Evolutionary conservation across 495 filamentous ascomycete genomes (phyloP), one percentile per base, ranked within the genome.

Genomic region (Elasticomyces elasticus): DNA sequence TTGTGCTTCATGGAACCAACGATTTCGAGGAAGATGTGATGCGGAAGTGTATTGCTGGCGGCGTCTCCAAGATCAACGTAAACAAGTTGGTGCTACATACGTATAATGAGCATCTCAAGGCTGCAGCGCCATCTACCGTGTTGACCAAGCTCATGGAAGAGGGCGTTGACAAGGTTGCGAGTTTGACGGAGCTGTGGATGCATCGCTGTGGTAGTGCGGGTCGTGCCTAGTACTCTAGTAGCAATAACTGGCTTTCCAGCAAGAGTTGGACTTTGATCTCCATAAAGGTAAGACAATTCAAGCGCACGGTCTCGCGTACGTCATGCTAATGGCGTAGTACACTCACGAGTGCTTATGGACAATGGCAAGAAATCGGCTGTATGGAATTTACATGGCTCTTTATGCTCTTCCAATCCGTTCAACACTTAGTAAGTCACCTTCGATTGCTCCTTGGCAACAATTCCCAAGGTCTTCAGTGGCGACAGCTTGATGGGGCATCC

Each of bases 1-100:
- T 92, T 42, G 87, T 89, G 11, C 71, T 90, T 64, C 87, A 92
- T 65, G 58, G 58, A 11, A 61, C 58, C 9, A 61, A 61, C 25
- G 55, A 43, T 25, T 61, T 57, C 25, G 13, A 33, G 13, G 37
- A 43, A 31, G 33, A 57, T 5, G 42, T 49, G 1, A 52, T 62
- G 54, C 12, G 33, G 43, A 40, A 56, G 44, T 65, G 62, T 46
- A 63, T 62, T 24, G 33, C 31, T 11, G 33, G 42, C 1, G 62
- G 62, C 6, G 56, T 60, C 12, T 49, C 52, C 5, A 65, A 63
- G 49, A 60, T 65, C 52, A 65, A 65, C 37, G 60, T 61, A 11
- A 63, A 63, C 51, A 60, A 62, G 54, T 41, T 63, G 20, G 60
- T 65, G 1, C 43, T 62, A 24, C 52, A 61, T 40, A 43, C 54